Evolutionary conservation across 495 filamentous ascomycete species (phyloP), one percentile per base, ranked within the genome.

Genomic region (Penicillium steckii): DNA sequence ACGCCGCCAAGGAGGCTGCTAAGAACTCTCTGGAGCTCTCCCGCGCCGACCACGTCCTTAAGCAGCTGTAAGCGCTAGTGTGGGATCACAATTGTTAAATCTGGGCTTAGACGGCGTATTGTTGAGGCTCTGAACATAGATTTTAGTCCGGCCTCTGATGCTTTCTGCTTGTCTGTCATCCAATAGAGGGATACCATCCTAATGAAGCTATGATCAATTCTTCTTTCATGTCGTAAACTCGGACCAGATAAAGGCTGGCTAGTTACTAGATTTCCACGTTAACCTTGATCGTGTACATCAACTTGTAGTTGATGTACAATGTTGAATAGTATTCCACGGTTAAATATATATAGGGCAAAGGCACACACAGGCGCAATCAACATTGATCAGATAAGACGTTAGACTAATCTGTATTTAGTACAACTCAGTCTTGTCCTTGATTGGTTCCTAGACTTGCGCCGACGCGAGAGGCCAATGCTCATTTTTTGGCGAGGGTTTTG

Each of bases 1-100:
- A 96, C 73, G 90, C 92, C 44, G 89, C 89, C 73, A 85, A 85
- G 67, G 88, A 93, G 74, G 78, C 80, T 47, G 79, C 75, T 6
- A 81, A 83, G 62, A 83, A 90, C 67, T 81, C 86, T 46, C 85
- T 77, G 62, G 69, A 84, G 80, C 66, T 78, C 41, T 57, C 59
- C 62, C 49, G 50, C 51, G 62, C 60, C 53, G 62, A 60, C 42
- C 42, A 56, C 55, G 49, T 62, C 42, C 48, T 48, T 56, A 65
- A 65, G 59, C 62, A 65, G 62, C 56, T 65, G 59, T 65, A 63
- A 57, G 50, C 52, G 27, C 43, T 25, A 13, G 38, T 10, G 18
- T 41, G 43, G 12, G 33, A 43, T 33, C 35, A 15, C 48, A 30
- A 41, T 30, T 38, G 19, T 61, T 55, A 44, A 62, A 15, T 8